phyloP scores from a whole-genome alignment of 305 asterid species.

The Fraxinus albicans region DNA sequence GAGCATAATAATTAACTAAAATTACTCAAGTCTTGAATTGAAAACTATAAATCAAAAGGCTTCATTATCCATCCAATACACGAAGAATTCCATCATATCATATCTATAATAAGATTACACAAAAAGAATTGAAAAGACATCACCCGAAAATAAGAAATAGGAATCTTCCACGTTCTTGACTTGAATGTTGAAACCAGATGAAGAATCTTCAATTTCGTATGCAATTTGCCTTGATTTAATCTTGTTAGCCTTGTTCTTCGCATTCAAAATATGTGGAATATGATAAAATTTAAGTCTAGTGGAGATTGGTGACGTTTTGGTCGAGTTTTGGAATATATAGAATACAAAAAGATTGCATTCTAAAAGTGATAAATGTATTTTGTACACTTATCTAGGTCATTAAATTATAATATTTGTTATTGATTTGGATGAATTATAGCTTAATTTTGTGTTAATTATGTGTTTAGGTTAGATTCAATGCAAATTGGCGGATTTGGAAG shows the following conservation, averaged over 20 bases:
- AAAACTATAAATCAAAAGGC: neutral
- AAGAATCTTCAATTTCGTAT: neutral
- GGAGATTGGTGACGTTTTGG: neutral
- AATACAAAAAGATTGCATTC: neutral
- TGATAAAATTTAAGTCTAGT: neutral
- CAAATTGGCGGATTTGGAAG: too few relatives aligned
- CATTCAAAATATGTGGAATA: too few relatives aligned
- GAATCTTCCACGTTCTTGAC: neutral
- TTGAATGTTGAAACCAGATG: neutral
- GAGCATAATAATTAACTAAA: neutral
- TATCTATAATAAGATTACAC: neutral
- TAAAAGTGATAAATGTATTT: too few relatives aligned
- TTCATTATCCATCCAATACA: neutral
- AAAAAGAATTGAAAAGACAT: neutral
- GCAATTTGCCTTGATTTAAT: neutral
- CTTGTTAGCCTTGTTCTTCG: neutral
- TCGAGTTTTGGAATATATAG: neutral
- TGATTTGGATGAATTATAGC: too few relatives aligned
- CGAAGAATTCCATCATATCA: neutral
- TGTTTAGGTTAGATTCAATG: too few relatives aligned
- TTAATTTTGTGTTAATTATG: too few relatives aligned
- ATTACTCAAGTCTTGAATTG: neutral
- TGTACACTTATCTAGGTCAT: too few relatives aligned
- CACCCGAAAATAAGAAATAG: neutral
- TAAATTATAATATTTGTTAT: too few relatives aligned